Percentiles rank a stretch among this genome's conserved stretches.
These are phyloP conservation scores for Rhizophagus sp. DNA, from an alignment of 192 early-diverging fungal species.

Conservation along the genomic window DNA sequence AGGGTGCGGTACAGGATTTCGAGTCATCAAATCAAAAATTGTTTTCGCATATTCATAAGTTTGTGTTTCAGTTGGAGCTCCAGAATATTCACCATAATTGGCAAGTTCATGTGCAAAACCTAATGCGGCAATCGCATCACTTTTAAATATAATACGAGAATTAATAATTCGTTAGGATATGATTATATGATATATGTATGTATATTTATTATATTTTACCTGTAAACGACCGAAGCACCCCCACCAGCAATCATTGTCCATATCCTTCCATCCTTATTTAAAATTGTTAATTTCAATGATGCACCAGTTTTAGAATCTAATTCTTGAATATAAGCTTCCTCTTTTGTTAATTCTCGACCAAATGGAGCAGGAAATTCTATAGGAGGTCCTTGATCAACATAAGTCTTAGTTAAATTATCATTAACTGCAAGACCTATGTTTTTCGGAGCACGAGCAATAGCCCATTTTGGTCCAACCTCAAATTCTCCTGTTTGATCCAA, in stretches of 20 bases:
- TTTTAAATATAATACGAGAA: constrained; percentile 31
- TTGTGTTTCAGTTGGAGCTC: constrained; percentile 98
- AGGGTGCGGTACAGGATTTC: constrained; percentile 68
- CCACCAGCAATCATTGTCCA: constrained; percentile 99
- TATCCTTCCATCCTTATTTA: constrained; percentile 93
- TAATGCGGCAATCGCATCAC: constrained; percentile 97
- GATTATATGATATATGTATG: background rate
- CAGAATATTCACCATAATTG: constrained; percentile 99
- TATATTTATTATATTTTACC: constrained; percentile 31
- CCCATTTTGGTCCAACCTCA: constrained; percentile 95
- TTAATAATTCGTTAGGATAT: background rate
- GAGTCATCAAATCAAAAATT: constrained; percentile 97
- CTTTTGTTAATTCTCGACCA: constrained; percentile 92
- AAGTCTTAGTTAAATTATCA: constrained; percentile 31
- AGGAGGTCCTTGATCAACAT: constrained; percentile 74
- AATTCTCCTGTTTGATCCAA: constrained; percentile 98
- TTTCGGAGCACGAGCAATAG: constrained; percentile 73
- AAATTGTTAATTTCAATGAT: constrained; percentile 95
- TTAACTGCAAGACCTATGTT: constrained; percentile 46
- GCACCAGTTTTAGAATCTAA: constrained; percentile 98
- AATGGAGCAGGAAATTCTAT: constrained; percentile 99
- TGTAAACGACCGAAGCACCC: constrained; percentile 96
- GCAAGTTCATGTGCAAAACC: constrained; percentile 93
- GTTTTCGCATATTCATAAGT: constrained; percentile 99
- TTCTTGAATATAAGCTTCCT: constrained; percentile 98